Base-by-base conservation (phyloP, 805 yeast genomes). In the Nakazawaea laoshanensis region DNA sequence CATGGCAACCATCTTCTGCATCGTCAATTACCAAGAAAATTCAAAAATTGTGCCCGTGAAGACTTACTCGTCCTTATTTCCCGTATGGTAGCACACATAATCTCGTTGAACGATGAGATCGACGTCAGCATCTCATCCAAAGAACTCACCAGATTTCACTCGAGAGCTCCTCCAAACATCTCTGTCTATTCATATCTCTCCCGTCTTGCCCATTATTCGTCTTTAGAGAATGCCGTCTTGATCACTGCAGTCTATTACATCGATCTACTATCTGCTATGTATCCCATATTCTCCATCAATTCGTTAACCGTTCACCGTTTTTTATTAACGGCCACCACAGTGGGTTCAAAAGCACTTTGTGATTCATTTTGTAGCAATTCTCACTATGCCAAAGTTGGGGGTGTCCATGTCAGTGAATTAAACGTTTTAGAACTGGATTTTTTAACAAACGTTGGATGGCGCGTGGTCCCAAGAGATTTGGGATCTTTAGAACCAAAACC, bases 311-410 rank as follows among this genome's bases (percentile, higher is more conserved):
- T 89, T 4, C 98, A 89, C 52, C 68, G 98, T 37, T 92, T 87
- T 48, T 57, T 89, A 33, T 64, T 89, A 25, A 88, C 95, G 0
- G 92, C 95, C 1, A 87, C 95, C 0, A 83, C 94, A 39, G 74
- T 89, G 2, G 94, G 92, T 1, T 78, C 89, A 42, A 89, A 89
- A 52, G 89, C 94, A 1, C 65, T 87, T 42, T 87, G 95, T 55
- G 98, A 89, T 57, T 80, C 88, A 17, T 89, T 92, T 55, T 88
- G 92, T 57, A 86, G 96, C 11, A 40, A 88, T 55, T 70, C 79
- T 28, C 96, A 92, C 54, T 89, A 92, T 49, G 95, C 97, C 9
- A 83, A 82, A 51, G 96, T 92, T 13, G 98, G 98, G 3, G 97
- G 98, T 39, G 81, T 87, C 4, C 85, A 85, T 27, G 60, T 80